Base-by-base conservation (phyloP, 2,329 filamentous ascomycete genomes). In the Sporothrix schenckii region DNA sequence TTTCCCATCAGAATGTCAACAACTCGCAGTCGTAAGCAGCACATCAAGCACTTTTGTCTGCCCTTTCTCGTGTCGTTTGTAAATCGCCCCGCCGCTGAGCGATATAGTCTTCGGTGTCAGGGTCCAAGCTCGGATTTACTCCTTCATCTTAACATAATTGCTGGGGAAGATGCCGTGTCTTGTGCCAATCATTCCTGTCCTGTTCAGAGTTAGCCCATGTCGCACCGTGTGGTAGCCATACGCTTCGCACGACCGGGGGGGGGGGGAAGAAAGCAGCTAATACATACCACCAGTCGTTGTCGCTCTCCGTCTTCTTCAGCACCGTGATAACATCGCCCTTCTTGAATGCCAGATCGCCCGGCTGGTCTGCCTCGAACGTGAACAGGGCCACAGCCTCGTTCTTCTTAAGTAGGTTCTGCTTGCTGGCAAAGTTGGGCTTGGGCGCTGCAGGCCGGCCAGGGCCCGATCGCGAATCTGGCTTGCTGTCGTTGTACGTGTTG, bases 281-380 rank as follows among this genome's bases (percentile, higher is more conserved):
- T 71, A 86, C 88, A 75, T 84, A 91, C 89, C 94, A 98, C 94
- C 94, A 98, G 79, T 98, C 94, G 70, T 93, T 94, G 71, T 92
- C 91, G 75, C 91, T 97, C 4, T 98, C 92, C 5, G 94, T 98
- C 80, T 92, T 91, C 84, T 99, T 97, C 70, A 97, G 80, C 71
- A 99, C 93, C 0, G 93, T 97, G 74, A 99, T 97, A 70, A 98
- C 81, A 41, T 99, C 95, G 24, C 95, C 95, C 85, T 99, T 99
- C 83, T 97, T 97, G 82, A 99, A 99, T 0, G 91, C 92, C 70
- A 98, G 80, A 79, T 99, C 94, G 4, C 94, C 94, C 0, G 93
- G 89, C 80, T 97, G 94, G 76, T 97, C 94, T 0, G 93, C 90
- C 73, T 98, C 94, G 78, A 99, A 99, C 2, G 92, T 97, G 80